Evolutionary conservation across 192 early-diverging fungal genomes (phyloP), one percentile per base, ranked within the genome.

Genomic region (Lobosporangium transversale): DNA sequence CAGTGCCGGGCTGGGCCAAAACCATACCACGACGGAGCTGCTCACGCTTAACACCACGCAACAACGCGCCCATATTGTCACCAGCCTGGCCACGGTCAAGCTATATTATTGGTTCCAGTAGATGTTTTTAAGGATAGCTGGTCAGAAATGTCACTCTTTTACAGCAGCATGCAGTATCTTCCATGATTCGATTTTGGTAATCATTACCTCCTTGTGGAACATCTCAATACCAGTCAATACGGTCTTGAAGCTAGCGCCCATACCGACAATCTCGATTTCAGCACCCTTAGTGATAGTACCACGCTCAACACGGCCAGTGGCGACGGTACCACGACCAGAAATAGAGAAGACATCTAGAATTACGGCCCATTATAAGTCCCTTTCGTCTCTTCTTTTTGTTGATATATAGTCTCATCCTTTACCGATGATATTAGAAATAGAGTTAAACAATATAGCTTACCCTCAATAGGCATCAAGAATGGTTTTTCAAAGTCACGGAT

Each of bases 391-490:
- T n/a, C n/a, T n/a, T n/a, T n/a, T n/a, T n/a, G n/a, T n/a, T n/a
- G n/a, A n/a, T n/a, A n/a, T n/a, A n/a, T n/a, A n/a, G n/a, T n/a
- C n/a, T n/a, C n/a, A n/a, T n/a, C n/a, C n/a, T n/a, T n/a, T n/a
- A n/a, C n/a, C n/a, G n/a, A n/a, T n/a, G n/a, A n/a, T n/a, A n/a
- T n/a, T n/a, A n/a, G n/a, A n/a, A 26, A 24, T 11, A 24, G 4
- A 53, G 52, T 2, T 21, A 7, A 53, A 18, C n/a, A 31, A 1
- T 2, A 27, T 32, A 21, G 59, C 71, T 40, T 60, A 89, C 88
- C 89, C 86, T 99, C 96, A 71, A 99, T 89, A 18, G 96, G 94
- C 95, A 99, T 96, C 85, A 98, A 89, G 89, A 99, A 98, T 35
- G 97, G 97, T 89, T 97, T 98, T 80, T 98, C 95, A 54, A 97